phyloP scores from a whole-genome alignment of 164 flowering plant species.

The Akebia trifoliata region DNA sequence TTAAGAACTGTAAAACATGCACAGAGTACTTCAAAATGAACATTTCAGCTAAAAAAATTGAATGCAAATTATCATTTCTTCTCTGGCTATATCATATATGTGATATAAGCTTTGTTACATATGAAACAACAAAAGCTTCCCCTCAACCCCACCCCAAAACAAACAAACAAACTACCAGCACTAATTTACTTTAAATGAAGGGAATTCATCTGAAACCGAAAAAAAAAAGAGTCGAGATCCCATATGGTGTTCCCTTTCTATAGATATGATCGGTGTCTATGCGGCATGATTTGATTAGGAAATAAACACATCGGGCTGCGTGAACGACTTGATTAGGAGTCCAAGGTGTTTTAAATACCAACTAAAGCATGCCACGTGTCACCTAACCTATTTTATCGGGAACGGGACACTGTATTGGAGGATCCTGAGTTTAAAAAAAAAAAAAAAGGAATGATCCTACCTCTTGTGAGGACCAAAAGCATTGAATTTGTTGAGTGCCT shows the following conservation, averaged over 20 bases:
- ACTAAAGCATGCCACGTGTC: too few relatives aligned
- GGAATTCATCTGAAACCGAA: too few relatives aligned
- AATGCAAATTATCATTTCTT: not conserved
- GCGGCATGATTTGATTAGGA: too few relatives aligned
- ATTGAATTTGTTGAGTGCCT: not conserved
- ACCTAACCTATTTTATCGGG: too few relatives aligned
- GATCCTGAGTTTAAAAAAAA: not conserved
- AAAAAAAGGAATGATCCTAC: slow-evolving; percentile 5
- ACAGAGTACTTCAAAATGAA: not conserved
- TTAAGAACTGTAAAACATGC: not conserved
- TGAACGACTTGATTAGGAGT: too few relatives aligned
- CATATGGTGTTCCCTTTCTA: too few relatives aligned
- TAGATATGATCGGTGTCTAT: too few relatives aligned
- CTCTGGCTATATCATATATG: not conserved
- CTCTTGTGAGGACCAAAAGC: slow-evolving; percentile 7
- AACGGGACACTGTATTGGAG: too few relatives aligned
- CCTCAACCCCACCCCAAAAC: not conserved
- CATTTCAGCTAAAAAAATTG: slow-evolving; percentile 9
- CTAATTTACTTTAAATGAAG: too few relatives aligned
- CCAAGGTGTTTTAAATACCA: too few relatives aligned
- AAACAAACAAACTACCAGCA: not conserved
- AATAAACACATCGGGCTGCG: too few relatives aligned
- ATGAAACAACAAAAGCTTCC: slow-evolving; percentile 2
- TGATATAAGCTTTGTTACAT: slow-evolving; percentile 11
- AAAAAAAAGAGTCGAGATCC: too few relatives aligned